Evolutionary conservation across 1,284 basidiomycete species (phyloP), one percentile per base, ranked within the genome.

Genomic region (Anthracocystis walkeri): DNA sequence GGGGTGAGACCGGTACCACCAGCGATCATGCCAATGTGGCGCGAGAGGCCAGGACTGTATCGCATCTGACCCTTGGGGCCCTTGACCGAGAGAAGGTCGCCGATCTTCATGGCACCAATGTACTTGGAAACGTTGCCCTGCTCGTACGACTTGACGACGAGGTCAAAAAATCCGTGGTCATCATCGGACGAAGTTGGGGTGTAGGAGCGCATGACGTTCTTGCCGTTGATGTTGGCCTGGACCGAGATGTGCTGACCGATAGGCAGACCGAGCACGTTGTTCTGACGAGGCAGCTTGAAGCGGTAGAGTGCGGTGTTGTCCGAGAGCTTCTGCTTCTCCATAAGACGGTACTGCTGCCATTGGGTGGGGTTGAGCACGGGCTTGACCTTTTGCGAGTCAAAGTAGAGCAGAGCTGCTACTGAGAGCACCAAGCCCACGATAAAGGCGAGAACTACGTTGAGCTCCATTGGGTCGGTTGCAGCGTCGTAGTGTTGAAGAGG

Each of bases 61-160:
- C 66, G 68, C 85, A 99, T 87, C 78, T 93, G 91, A 66, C 96
- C 96, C 87, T 94, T 97, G 79, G 96, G 96, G 2, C 96, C 96
- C 87, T 94, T 97, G 88, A 98, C 90, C 77, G 91, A 90, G 79
- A 97, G 88, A 46, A 89, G 90, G 86, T 74, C 96, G 88, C 80
- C 84, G 21, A 83, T 62, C 66, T 80, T 79, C 92, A 93, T 85
- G 95, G 89, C 58, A 90, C 87, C 48, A 89, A 90, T 82, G 97
- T 89, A 87, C 73, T 91, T 90, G 21, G 96, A 98, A 84, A 99
- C 92, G 87, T 97, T 98, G 67, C 97, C 97, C 85, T 94, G 91
- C 83, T 96, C 94, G 85, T 99, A 99, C 7, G 94, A 90, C 94
- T 99, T 99, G 88, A 99, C 92, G 81, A 99, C 89, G 64, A 99